Percentiles rank a stretch among this genome's conserved stretches.
Conservation (phyloP, 1,284 basidiomycete species). For the Leccinum griseonigrum region DNA sequence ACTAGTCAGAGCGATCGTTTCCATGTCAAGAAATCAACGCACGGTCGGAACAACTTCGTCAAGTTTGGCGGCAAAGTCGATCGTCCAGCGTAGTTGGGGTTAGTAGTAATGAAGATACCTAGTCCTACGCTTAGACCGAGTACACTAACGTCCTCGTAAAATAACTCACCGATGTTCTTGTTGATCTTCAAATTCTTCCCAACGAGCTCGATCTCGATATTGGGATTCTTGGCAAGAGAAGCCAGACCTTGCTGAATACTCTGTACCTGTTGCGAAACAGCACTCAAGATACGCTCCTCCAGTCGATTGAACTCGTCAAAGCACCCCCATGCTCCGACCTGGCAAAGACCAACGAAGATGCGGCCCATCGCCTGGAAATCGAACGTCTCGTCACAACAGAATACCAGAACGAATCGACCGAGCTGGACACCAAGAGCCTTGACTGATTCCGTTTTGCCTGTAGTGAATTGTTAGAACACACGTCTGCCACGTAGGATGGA, state of each 20-base stretch:
- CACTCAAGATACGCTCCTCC: constrained; percentile 96
- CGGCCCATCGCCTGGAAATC: constrained; percentile 99
- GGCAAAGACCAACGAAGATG: constrained; percentile 97
- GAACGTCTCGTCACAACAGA: constrained; percentile 99
- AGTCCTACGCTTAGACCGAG: constrained; percentile 8
- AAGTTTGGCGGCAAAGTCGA: constrained; percentile 97
- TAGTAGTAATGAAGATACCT: constrained; percentile 97
- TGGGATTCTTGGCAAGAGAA: constrained; percentile 75
- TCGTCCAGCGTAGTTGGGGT: constrained; percentile 97
- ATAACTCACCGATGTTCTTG: constrained; percentile 76
- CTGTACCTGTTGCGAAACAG: constrained; percentile 99
- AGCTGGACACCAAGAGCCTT: constrained; percentile 98
- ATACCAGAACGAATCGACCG: constrained; percentile 96
- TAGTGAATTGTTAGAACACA: constrained; percentile 8
- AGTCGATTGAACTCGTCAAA: constrained; percentile 99
- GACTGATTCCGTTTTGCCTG: constrained; percentile 98
- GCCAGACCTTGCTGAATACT: constrained; percentile 96
- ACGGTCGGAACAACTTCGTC: constrained; percentile 93
- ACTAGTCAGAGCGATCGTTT: constrained; percentile 10
- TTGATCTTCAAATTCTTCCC: constrained; percentile 94
- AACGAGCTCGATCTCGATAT: constrained; percentile 92
- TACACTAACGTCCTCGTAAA: not conserved
- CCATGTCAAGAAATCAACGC: constrained; percentile 31
- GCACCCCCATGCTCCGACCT: constrained; percentile 99
- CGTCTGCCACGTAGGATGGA: not conserved